Conservation (phyloP, 805 yeast genomes). For the Saccharomyces jurei region DNA sequence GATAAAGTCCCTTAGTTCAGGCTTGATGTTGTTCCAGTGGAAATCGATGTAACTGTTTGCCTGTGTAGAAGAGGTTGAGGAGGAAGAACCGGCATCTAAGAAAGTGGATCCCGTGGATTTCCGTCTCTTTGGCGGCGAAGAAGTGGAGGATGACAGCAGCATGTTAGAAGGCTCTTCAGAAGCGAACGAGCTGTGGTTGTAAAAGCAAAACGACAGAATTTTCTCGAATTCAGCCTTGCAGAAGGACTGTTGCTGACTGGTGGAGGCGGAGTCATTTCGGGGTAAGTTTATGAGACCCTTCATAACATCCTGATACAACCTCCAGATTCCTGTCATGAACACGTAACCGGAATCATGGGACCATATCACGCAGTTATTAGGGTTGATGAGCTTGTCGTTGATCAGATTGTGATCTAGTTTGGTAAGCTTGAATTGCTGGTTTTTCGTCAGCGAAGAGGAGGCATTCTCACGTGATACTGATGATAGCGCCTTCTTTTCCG, state of each 20-base stretch:
- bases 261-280: background rate
- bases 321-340: conserved; percentile 85
- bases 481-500: background rate
- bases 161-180: background rate
- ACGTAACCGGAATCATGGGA: conserved; percentile 78
- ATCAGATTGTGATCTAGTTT: conserved; percentile 18
- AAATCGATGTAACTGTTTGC: conserved; percentile 21
- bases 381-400: conserved; percentile 19
- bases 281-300: conserved; percentile 18
- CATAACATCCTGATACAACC: conserved; percentile 35
- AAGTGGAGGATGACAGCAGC: background rate
- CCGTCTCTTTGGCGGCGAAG: background rate
- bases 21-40: conserved; percentile 27
- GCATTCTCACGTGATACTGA: conserved; percentile 1
- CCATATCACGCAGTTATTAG: conserved; percentile 73
- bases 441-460: conserved; percentile 19
- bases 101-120: background rate
- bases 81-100: background rate
- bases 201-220: conserved; percentile 16
- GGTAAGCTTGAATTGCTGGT: conserved; percentile 26
- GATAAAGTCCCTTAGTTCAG: conserved; percentile 13
- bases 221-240: conserved; percentile 16
- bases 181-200: conserved; percentile 1
- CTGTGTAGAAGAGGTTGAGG: background rate
- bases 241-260: conserved; percentile 1